phyloP scores from a whole-genome alignment of 2,329 filamentous ascomycete genomes.

The Aspergillus oerlinghausenensis region DNA sequence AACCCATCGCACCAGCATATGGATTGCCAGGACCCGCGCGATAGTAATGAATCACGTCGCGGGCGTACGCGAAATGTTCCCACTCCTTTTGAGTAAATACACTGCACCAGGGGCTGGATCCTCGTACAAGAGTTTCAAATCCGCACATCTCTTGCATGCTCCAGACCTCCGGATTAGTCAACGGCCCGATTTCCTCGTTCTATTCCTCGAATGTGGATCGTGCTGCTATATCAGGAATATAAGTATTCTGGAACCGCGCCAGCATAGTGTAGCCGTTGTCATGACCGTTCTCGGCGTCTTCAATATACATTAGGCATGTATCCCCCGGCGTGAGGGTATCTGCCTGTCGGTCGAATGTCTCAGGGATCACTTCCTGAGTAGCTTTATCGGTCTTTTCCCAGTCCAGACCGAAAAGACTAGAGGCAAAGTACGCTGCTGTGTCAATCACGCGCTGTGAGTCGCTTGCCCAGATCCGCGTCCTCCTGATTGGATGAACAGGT shows the following conservation, averaged over 20 bases:
- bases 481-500: neutral
- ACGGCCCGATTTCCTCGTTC: conserved; percentile 34
- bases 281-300: too few species aligned
- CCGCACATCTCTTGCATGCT: conserved; percentile 60
- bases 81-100: conserved; percentile 53
- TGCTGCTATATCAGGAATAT: too few species aligned
- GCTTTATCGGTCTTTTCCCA: conserved; percentile 36
- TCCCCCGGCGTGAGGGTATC: too few species aligned
- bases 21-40: conserved; percentile 54
- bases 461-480: conserved; percentile 52
- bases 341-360: too few species aligned
- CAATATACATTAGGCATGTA: too few species aligned
- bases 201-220: too few species aligned
- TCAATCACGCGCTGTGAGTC: conserved; percentile 52
- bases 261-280: too few species aligned
- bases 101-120: conserved; percentile 53
- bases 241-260: too few species aligned
- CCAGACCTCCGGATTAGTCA: conserved; percentile 49
- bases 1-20: conserved; percentile 52
- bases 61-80: conserved; percentile 54
- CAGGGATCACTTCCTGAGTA: too few species aligned
- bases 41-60: conserved; percentile 57
- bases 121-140: conserved; percentile 53
- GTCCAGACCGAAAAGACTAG: conserved; percentile 52
- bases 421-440: conserved; percentile 52